Evolutionary conservation across 2,329 filamentous ascomycete species (phyloP), one percentile per base, ranked within the genome.

Genomic region (Gremmenia infestans): DNA sequence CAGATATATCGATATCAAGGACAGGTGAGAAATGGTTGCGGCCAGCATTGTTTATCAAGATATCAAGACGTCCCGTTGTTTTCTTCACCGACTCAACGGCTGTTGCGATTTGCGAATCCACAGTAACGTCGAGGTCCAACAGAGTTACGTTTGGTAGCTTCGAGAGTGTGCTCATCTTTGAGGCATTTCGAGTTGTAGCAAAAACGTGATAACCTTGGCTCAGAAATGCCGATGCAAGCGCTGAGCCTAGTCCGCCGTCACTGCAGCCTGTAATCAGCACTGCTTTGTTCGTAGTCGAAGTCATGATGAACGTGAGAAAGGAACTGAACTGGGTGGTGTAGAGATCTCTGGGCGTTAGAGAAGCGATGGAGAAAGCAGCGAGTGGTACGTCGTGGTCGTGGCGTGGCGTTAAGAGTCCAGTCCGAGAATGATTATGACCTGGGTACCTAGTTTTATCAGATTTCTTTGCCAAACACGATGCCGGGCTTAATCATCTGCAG

Each of bases 41-140:
- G 8, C 72, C 74, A 2, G 75, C 71, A 62, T 77, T 77, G 62
- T 78, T 77, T 54, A 76, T 64, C 5, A 76, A 65, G 25, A 61
- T 69, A 55, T 76, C 71, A 11, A 77, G 66, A 25, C 58, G 69
- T 19, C 66, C 71, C 0, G 71, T 71, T 9, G 66, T 61, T 14
- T 53, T 48, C 6, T 63, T 53, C 22, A 77, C 67, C 25, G 66
- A 53, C 4, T 63, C 61, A 28, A 69, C 68, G 2, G 69, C 68
- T 32, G 23, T 23, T 32, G 57, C n/a, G 52, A 78, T 71, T 1
- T 70, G 73, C 0, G 64, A 60, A 7, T 62, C 19, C n/a, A 68
- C 65, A 3, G 68, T 71, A 5, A 76, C 72, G 53, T 77, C 75
- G 2, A 77, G 65, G 1, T 60, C 32, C 12, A 53, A 23, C 9